Percentiles rank a stretch among this genome's conserved stretches.
Evolutionary conservation across 192 early-diverging fungal genomes (phyloP).

Genomic region (Oehlia diaphana): DNA sequence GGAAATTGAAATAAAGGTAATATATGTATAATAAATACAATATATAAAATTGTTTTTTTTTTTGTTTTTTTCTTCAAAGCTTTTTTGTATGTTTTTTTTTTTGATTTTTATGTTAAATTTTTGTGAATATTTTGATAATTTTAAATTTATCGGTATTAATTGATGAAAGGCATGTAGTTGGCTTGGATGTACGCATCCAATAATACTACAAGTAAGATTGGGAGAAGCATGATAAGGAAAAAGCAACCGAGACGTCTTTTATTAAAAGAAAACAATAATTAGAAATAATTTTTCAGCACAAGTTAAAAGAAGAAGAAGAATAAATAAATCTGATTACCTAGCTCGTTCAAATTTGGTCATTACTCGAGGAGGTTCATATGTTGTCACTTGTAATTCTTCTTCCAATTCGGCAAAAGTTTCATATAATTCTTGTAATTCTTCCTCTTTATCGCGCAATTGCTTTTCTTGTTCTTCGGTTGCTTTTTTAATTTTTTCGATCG

Average conservation of each 20-base stretch:
- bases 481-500: slow-evolving; percentile 15
- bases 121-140: not conserved
- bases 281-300: not conserved
- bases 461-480: slow-evolving; percentile 20
- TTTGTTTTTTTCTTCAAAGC: not conserved
- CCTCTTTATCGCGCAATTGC: slow-evolving; percentile 6
- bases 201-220: slow-evolving; percentile 16
- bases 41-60: not conserved
- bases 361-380: not conserved
- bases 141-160: not conserved
- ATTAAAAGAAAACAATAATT: not conserved
- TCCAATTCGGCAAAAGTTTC: slow-evolving; percentile 22
- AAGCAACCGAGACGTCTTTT: slow-evolving; percentile 8
- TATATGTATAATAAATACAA: not conserved
- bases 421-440: slow-evolving; percentile 21
- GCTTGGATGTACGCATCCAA: slow-evolving; percentile 13
- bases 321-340: not conserved
- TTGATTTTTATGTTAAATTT: not conserved
- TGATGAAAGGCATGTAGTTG: not conserved
- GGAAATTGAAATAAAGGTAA: not conserved
- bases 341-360: not conserved
- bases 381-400: not conserved
- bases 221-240: slow-evolving; percentile 3
- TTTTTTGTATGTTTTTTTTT: not conserved
- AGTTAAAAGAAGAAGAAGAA: not conserved